Percentiles rank a stretch among this genome's conserved stretches.
phyloP scores from a whole-genome alignment of 2,329 filamentous ascomycete genomes.

The Aureobasidium subglaciale region DNA sequence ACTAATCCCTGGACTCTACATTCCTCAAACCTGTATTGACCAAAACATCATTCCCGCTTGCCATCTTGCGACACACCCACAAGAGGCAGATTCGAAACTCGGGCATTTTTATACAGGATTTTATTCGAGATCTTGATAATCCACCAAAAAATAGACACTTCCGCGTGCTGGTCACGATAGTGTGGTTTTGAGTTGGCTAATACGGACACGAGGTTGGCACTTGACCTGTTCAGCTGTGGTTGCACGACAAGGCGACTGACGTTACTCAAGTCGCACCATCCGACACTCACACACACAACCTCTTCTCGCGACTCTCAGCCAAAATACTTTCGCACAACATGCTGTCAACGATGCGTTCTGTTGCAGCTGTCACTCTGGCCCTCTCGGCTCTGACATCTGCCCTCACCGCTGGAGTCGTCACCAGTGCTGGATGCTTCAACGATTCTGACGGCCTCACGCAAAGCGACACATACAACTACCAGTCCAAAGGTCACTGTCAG shows the following conservation, averaged over 20 bases:
- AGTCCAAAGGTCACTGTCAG: conserved; percentile 51
- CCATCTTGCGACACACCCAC: background rate
- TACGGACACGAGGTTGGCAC: conserved; percentile 3
- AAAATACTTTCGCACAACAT: background rate
- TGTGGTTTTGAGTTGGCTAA: background rate
- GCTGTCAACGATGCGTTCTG: background rate
- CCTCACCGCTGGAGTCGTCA: conserved; percentile 17
- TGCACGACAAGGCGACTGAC: conserved; percentile 4
- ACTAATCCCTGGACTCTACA: conserved; percentile 5
- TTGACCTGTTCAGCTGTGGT: background rate
- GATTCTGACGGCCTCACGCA: conserved; percentile 40
- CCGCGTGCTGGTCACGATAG: conserved; percentile 14
- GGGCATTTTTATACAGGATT: background rate
- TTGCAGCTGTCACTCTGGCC: conserved; percentile 1
- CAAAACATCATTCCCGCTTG: conserved; percentile 6
- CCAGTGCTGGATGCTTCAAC: conserved; percentile 46
- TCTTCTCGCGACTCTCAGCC: background rate
- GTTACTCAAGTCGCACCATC: background rate
- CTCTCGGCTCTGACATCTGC: conserved; percentile 12
- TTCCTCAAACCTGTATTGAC: conserved; percentile 8
- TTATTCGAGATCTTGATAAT: background rate
- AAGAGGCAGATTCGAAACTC: background rate
- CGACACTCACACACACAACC: background rate
- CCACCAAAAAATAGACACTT: background rate
- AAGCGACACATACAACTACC: conserved; percentile 44